phyloP scores from a whole-genome alignment of 2,329 filamentous ascomycete species.

The Fusarium algeriense region DNA sequence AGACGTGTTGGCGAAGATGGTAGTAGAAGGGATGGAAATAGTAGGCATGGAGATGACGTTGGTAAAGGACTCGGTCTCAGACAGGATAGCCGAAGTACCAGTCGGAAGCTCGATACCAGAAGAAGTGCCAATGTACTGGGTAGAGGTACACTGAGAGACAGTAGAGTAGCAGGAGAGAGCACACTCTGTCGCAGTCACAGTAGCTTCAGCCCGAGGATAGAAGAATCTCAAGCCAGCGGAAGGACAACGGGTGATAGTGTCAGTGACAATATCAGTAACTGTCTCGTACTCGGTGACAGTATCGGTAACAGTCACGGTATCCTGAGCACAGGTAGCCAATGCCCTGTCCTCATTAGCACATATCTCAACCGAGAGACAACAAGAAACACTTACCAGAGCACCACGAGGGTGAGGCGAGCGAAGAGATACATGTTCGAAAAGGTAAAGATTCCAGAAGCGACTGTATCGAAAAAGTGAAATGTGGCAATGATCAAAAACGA shows the following conservation, averaged over 20 bases:
- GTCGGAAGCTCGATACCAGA: constrained; percentile 12
- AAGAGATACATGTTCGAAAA: constrained; percentile 42
- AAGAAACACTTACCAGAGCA: constrained; percentile 45
- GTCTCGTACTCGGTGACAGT: background rate
- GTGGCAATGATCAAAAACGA: constrained; percentile 36
- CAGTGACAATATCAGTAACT: background rate
- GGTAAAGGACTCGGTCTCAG: constrained; percentile 11
- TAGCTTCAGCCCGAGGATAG: background rate
- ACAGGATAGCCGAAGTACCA: constrained; percentile 15
- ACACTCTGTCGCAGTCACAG: constrained; percentile 47
- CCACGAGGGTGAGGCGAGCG: constrained; percentile 45
- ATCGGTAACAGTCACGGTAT: constrained; percentile 51
- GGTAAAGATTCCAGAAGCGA: constrained; percentile 20
- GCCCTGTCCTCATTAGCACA: constrained; percentile 35
- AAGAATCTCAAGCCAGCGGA: background rate
- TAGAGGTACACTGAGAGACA: constrained; percentile 39
- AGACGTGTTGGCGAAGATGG: constrained; percentile 14
- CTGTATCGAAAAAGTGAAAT: background rate
- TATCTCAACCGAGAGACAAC: background rate
- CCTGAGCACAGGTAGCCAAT: constrained; percentile 41
- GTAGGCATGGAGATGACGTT: constrained; percentile 21
- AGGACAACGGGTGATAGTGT: background rate
- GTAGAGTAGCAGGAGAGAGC: constrained; percentile 44
- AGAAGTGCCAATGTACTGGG: constrained; percentile 28
- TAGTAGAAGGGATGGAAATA: constrained; percentile 7